Base-by-base conservation (phyloP, 257 asterid species). In the Phtheirospermum japonicum region DNA sequence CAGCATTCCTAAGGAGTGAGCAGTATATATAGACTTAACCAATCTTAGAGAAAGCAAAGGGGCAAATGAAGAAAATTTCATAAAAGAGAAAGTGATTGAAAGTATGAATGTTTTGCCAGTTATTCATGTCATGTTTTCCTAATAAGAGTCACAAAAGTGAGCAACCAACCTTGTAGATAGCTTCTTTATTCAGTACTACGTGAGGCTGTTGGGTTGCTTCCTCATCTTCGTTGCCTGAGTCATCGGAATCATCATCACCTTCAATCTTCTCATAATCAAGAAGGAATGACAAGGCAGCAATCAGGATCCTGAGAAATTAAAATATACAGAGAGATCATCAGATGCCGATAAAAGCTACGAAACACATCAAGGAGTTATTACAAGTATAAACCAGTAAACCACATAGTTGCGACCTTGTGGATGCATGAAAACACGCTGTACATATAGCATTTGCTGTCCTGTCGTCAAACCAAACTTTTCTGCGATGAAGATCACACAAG, bases 361-460 rank as follows among this genome's bases (percentile, higher is more conserved):
- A 71, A 62, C 61, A 30, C 23, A 19, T 48, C 10, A 50, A 43
- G 23, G 42, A 18, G 10, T 19, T 40, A 42, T 16, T 32, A 60
- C 13, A 14, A 51, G 60, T 45, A 37, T 13, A 43, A 54, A 37
- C 0, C 26, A 51, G 31, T 13, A 43, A 54, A 32, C 0, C 18
- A 40, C 13, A 58, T 16, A 61, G 64, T 23, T 9, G 61, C 53
- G 54, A 89, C 97, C 88, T 83, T 39, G 88, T 51, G 3, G 97
- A 88, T 2, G 88, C 34, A 68, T 92, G 97, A 73, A 92, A 92
- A 75, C 93, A 92, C 57, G 95, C 92, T 71, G 59, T 75, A 64
- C 97, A 89, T 71, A 93, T 83, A 39, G 96, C 99, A 80, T 87
- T 87, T 46, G 97, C 95, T 33, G 97, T 84, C 74, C 96, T 83